phyloP scores from a whole-genome alignment of 345 rosid species.

The Aurinia saxatilis region DNA sequence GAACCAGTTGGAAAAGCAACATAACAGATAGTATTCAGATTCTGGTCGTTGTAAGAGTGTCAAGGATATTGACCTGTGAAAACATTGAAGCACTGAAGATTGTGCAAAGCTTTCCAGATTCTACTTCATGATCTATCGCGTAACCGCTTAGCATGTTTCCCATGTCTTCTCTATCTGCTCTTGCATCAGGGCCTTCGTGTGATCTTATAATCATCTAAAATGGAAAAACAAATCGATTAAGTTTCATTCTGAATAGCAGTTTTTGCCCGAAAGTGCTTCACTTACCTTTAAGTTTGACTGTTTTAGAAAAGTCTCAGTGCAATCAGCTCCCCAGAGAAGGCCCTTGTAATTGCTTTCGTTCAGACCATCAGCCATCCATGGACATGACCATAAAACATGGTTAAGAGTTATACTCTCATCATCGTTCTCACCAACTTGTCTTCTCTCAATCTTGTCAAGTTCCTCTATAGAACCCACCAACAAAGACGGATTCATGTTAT shows the following conservation, averaged over 20 bases:
- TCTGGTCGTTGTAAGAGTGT: background rate
- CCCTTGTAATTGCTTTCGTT: conserved; percentile 31
- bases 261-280: background rate
- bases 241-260: background rate
- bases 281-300: conserved; percentile 35
- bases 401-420: conserved; percentile 29
- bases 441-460: conserved; percentile 31
- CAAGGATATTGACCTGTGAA: conserved; percentile 25
- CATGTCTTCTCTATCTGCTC: conserved; percentile 34
- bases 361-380: conserved; percentile 34
- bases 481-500: conserved; percentile 16
- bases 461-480: conserved; percentile 37
- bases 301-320: conserved; percentile 31
- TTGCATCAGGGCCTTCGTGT: conserved; percentile 37
- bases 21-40: background rate
- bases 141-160: conserved; percentile 34
- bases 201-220: conserved; percentile 39
- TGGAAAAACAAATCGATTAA: background rate
- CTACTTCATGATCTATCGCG: conserved; percentile 37
- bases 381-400: conserved; percentile 41
- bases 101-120: conserved; percentile 35
- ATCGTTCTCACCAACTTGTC: conserved; percentile 25
- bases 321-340: conserved; percentile 44
- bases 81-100: conserved; percentile 35
- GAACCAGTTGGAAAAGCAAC: background rate